Conservation (phyloP, 2,329 filamentous ascomycete genomes). For the Bisporella sp. region DNA sequence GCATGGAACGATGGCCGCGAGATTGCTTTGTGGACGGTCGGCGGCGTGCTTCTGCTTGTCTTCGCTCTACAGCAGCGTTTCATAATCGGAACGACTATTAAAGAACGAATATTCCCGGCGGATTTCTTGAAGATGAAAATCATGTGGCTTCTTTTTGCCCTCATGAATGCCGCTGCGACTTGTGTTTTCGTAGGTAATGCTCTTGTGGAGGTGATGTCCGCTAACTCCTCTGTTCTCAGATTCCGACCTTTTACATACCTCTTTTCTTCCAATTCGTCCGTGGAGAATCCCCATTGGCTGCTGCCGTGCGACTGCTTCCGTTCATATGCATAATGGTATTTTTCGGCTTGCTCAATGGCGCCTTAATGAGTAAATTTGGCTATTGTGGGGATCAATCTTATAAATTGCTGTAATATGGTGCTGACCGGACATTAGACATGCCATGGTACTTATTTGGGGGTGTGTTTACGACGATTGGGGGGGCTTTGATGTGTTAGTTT, state of each 20-base stretch:
- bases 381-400: too few species aligned
- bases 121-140: not conserved
- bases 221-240: too few species aligned
- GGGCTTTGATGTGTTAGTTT: constrained; percentile 9
- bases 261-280: constrained; percentile 42
- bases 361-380: constrained; percentile 19
- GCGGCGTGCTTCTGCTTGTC: not conserved
- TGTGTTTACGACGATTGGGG: constrained; percentile 24
- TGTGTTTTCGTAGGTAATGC: too few species aligned
- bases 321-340: constrained; percentile 10
- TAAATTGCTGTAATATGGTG: too few species aligned
- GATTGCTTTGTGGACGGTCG: not conserved
- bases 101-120: not conserved
- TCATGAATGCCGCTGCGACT: not conserved
- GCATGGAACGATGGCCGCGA: not conserved
- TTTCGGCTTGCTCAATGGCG: constrained; percentile 19
- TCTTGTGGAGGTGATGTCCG: too few species aligned
- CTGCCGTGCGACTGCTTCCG: constrained; percentile 26
- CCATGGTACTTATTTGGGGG: constrained; percentile 28
- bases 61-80: not conserved
- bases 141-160: not conserved
- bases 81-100: not conserved
- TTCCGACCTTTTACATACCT: constrained; percentile 31
- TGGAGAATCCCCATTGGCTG: constrained; percentile 37
- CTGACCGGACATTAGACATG: too few species aligned